Evolutionary conservation across 202 grass and related monocot species (phyloP), one percentile per base, ranked within the genome.

Genomic region (Bolboschoenoplectus hybrid): DNA sequence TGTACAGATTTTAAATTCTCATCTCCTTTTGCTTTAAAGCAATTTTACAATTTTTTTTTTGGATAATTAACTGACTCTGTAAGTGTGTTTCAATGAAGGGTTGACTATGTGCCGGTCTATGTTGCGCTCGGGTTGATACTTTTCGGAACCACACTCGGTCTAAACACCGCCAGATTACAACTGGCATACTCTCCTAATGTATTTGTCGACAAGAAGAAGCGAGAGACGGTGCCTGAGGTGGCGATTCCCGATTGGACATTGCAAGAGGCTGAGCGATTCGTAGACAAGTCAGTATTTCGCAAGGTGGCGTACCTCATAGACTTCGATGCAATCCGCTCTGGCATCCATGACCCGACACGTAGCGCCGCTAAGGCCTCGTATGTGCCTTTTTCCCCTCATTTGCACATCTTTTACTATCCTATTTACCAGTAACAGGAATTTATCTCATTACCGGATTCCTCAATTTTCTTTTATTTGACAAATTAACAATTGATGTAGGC

Each of bases 111-210:
- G 67, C 91, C 95, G 56, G 87, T 97, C 74, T 95, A 88, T 87
- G 91, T 89, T 40, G 83, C 87, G 57, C 88, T 97, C 63, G 95
- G 95, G 4, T 43, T 87, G 77, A 85, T 87, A 55, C 2, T 79
- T 46, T 5, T 90, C n/a, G 46, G 83, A 19, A 68, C 62, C 55
- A 50, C 91, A 52, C 82, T 97, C 57, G 90, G 91, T 17, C 46
- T 91, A 40, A 20, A 84, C 87, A 92, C 91, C 20, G 92, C 92
- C 46, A 81, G 65, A 87, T 86, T 90, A 82, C 91, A 97, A 85
- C 87, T 97, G 61, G 86, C 68, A 58, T 60, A 94, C 89, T 58
- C 92, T 75, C 92, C 95, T 69, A 93, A 90, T 90, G 95, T 97
- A 8, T 71, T 90, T 5, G 85, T 97, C 13, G 88, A 92, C 86